Conservation (phyloP, 2,329 filamentous ascomycete genomes). For the Cladosporium velox region DNA sequence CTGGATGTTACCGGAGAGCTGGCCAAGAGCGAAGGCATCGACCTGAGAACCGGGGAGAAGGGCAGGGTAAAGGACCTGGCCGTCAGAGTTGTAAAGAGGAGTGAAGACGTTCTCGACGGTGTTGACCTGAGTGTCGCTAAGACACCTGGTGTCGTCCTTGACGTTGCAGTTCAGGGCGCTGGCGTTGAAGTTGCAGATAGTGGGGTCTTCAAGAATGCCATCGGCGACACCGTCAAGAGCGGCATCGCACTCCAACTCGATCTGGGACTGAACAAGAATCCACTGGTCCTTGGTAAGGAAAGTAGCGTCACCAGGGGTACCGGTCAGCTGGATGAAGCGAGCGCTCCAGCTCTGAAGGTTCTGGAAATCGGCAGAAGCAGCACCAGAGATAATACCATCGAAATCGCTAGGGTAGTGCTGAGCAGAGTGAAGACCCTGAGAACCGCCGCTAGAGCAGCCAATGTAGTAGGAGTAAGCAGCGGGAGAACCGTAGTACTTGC, state of each 20-base stretch:
- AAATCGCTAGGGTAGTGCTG: slow-evolving; percentile 51
- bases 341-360: slow-evolving; percentile 49
- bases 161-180: slow-evolving; percentile 40
- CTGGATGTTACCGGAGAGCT: slow-evolving; percentile 47
- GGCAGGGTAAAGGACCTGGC: slow-evolving; percentile 52
- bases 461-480: slow-evolving; percentile 50
- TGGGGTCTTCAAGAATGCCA: slow-evolving; percentile 51
- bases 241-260: slow-evolving; percentile 54
- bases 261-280: slow-evolving; percentile 46
- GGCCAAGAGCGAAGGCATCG: slow-evolving; percentile 39
- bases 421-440: slow-evolving; percentile 49
- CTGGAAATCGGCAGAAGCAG: slow-evolving; percentile 48
- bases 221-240: slow-evolving; percentile 51
- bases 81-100: slow-evolving; percentile 46
- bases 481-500: slow-evolving; percentile 42
- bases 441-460: slow-evolving; percentile 51
- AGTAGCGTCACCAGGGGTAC: slow-evolving; percentile 40
- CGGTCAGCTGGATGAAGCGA: slow-evolving; percentile 46
- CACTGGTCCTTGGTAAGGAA: slow-evolving; percentile 47
- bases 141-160: slow-evolving; percentile 42
- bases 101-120: slow-evolving; percentile 48
- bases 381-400: slow-evolving; percentile 51
- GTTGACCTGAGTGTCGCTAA: slow-evolving; percentile 47
- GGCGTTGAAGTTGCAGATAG: slow-evolving; percentile 45
- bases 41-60: slow-evolving; percentile 53